A percentile compares a stretch with the other conserved stretches of the same genome.
Conservation (phyloP, 768 basidiomycete genomes). For the Calocybe gangraenosa region DNA sequence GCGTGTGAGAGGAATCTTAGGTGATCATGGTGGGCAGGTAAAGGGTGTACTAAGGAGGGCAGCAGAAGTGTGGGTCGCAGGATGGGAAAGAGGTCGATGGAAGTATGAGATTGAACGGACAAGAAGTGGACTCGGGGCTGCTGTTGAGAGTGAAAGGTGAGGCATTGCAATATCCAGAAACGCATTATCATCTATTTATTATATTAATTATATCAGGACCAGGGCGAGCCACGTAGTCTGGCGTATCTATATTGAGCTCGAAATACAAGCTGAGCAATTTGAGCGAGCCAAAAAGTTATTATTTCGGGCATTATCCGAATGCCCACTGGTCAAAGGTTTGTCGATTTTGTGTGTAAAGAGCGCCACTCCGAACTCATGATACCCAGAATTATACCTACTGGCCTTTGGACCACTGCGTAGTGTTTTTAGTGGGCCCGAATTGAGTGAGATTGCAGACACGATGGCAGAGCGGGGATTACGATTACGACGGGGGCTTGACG, state of each 20-base stretch:
- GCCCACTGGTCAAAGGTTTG: conserved; percentile 71
- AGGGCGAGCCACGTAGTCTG: conserved; percentile 63
- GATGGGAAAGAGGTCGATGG: conserved; percentile 79
- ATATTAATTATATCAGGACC: conserved; percentile 42
- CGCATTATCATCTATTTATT: conserved; percentile 6
- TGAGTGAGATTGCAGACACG: conserved; percentile 58
- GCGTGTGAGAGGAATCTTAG: conserved; percentile 52
- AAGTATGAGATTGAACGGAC: conserved; percentile 66
- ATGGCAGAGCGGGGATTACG: conserved; percentile 78
- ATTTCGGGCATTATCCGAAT: conserved; percentile 72
- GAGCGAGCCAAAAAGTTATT: conserved; percentile 65
- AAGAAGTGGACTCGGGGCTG: conserved; percentile 55
- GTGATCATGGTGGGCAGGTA: conserved; percentile 40
- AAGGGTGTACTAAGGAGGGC: conserved; percentile 58
- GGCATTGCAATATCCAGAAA: conserved; percentile 14
- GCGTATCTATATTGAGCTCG: conserved; percentile 74
- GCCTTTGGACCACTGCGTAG: conserved; percentile 70
- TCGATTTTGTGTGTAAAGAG: not conserved
- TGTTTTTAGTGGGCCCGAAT: conserved; percentile 57
- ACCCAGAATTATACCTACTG: conserved; percentile 67
- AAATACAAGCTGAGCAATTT: conserved; percentile 58
- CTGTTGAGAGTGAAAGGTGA: conserved; percentile 67
- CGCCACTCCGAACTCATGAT: not conserved
- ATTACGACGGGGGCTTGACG: conserved; percentile 58
- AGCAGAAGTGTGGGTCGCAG: conserved; percentile 72